A percentile compares a stretch with the other conserved stretches of the same genome.
Conservation (phyloP, 805 yeast genomes). For the Priceomyces haplophilus region DNA sequence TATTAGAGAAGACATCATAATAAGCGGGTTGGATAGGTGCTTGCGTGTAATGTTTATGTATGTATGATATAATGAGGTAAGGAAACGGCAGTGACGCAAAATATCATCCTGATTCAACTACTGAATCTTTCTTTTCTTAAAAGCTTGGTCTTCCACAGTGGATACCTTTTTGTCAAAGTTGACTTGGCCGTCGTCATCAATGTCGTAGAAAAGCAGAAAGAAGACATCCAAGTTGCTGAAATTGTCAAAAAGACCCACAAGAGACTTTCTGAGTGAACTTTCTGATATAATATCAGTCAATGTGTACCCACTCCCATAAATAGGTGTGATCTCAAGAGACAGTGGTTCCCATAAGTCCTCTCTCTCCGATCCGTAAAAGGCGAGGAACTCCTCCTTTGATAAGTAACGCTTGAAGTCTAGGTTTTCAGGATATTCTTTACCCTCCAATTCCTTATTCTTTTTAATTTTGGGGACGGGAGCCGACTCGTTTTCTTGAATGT, state of each 20-base stretch:
- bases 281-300: constrained; percentile 9
- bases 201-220: constrained; percentile 23
- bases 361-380: constrained; percentile 42
- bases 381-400: constrained; percentile 46
- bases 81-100: too few species aligned
- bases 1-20: too few species aligned
- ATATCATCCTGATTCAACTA: too few species aligned
- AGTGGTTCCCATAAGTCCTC: constrained; percentile 8
- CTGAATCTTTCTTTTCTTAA: neutral
- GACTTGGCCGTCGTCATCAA: constrained; percentile 20
- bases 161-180: constrained; percentile 18
- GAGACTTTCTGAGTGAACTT: constrained; percentile 12
- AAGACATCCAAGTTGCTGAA: constrained; percentile 19
- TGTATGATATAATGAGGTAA: too few species aligned
- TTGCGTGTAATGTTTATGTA: too few species aligned
- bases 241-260: neutral
- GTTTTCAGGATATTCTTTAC: constrained; percentile 53
- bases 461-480: constrained; percentile 83
- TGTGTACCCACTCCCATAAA: constrained; percentile 18
- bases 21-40: too few species aligned
- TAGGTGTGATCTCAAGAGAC: constrained; percentile 26
- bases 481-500: constrained; percentile 76
- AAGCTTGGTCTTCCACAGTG: neutral
- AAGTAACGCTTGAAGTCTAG: constrained; percentile 57
- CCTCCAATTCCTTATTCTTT: constrained; percentile 59